These are phyloP conservation scores for Pyrenophora tritici-repentis DNA, from an alignment of 2,329 filamentous ascomycete genomes.

Conservation along the genomic window DNA sequence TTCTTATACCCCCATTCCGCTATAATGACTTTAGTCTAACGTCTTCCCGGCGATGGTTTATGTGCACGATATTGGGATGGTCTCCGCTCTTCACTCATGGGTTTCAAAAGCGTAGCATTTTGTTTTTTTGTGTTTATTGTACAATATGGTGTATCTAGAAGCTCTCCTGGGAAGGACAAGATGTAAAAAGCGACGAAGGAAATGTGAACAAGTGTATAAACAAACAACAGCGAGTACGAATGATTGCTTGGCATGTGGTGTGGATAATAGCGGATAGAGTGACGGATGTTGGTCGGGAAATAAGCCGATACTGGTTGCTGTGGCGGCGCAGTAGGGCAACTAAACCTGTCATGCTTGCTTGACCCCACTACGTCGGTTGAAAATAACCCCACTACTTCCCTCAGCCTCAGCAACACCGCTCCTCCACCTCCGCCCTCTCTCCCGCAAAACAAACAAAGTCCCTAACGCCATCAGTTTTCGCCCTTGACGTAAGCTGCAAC, in stretches of 20 bases:
- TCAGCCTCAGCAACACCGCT: conserved; percentile 34
- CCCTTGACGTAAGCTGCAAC: conserved; percentile 36
- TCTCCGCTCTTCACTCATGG: conserved; percentile 49
- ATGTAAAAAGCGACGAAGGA: conserved; percentile 39
- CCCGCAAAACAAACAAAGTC: conserved; percentile 21
- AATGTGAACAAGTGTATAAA: conserved; percentile 31
- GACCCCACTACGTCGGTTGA: conserved; percentile 28
- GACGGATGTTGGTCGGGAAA: background rate
- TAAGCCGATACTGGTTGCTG: conserved; percentile 19
- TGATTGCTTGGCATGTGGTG: conserved; percentile 4
- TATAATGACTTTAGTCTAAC: conserved; percentile 43
- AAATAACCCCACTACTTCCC: conserved; percentile 25
- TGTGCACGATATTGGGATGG: conserved; percentile 43
- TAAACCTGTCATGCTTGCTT: conserved; percentile 18
- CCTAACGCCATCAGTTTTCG: conserved; percentile 24
- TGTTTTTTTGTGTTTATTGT: conserved; percentile 37
- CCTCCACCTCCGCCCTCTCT: conserved; percentile 28
- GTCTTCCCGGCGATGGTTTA: conserved; percentile 39
- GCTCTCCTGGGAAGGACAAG: conserved; percentile 32
- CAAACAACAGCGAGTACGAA: conserved; percentile 3
- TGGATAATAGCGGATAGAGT: background rate
- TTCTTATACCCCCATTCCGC: conserved; percentile 37
- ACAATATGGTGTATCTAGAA: conserved; percentile 46
- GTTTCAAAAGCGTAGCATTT: conserved; percentile 45
- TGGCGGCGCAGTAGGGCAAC: conserved; percentile 25